These are phyloP conservation scores for Trametes coccinea DNA, from an alignment of 768 basidiomycete genomes.

Conservation along the genomic window DNA sequence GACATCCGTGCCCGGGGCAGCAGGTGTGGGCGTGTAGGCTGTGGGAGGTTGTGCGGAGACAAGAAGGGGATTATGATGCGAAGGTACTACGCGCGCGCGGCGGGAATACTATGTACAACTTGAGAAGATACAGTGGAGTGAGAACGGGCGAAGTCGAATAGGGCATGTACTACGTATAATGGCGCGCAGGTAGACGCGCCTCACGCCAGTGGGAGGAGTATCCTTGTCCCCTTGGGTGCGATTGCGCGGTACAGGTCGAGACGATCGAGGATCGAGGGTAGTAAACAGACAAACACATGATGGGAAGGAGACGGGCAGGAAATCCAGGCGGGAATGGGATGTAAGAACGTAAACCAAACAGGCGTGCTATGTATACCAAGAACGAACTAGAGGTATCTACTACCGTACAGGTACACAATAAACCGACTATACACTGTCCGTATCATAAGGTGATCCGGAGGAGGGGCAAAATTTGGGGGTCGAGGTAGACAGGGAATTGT, in stretches of 20 bases:
- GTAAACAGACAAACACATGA: neutral
- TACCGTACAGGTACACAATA: slow-evolving; percentile 23
- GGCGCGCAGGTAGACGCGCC: neutral
- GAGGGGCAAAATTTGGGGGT: neutral
- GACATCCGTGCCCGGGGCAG: neutral
- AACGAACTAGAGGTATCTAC: slow-evolving; percentile 23
- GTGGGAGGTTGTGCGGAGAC: neutral
- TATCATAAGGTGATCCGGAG: slow-evolving; percentile 19
- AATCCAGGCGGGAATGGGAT: neutral
- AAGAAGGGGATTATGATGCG: slow-evolving; percentile 4
- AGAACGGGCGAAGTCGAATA: slow-evolving; percentile 8
- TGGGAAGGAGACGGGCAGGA: neutral
- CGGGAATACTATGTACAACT: slow-evolving; percentile 18
- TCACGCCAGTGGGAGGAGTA: neutral
- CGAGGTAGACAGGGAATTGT: neutral
- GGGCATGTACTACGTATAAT: slow-evolving; percentile 20
- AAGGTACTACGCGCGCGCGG: slow-evolving; percentile 14
- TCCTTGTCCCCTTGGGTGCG: neutral
- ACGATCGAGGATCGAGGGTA: neutral
- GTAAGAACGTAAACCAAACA: slow-evolving; percentile 6
- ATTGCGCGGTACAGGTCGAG: neutral
- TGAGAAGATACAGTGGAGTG: slow-evolving; percentile 15
- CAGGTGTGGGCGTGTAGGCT: neutral
- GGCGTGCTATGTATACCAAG: slow-evolving; percentile 22
- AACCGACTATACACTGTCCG: slow-evolving; percentile 24